Percentiles rank a stretch among this genome's conserved stretches.
These are phyloP conservation scores for Didymella segeticola DNA, from an alignment of 2,329 filamentous ascomycete genomes.

Conservation along the genomic window DNA sequence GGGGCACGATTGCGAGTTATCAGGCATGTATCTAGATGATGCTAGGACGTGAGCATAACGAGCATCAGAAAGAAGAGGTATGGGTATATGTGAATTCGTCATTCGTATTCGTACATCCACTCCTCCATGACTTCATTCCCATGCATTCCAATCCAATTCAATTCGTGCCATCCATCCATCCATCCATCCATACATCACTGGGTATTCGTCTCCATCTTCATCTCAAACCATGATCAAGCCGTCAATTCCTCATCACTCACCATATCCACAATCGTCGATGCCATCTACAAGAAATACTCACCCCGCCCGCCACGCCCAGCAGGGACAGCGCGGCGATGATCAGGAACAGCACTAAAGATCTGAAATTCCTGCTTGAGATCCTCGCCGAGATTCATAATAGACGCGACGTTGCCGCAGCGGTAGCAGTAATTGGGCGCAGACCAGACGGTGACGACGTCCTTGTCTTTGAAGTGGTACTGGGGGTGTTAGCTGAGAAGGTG, in stretches of 20 bases:
- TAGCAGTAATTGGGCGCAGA: conserved; percentile 76
- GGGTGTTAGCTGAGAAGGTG: not conserved
- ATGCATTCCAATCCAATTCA: no score
- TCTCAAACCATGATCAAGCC: no score
- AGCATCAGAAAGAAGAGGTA: no score
- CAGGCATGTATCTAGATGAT: conserved; percentile 44
- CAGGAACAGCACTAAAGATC: conserved; percentile 88
- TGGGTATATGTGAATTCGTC: no score
- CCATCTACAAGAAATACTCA: conserved; percentile 58
- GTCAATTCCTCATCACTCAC: no score
- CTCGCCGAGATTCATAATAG: conserved; percentile 90
- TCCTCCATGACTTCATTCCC: no score
- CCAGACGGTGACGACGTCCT: conserved; percentile 97
- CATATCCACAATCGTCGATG: conserved; percentile 7
- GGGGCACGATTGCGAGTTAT: conserved; percentile 67
- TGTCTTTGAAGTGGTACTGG: conserved; percentile 90
- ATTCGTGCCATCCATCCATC: no score
- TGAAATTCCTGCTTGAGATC: conserved; percentile 92
- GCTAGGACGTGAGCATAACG: no score
- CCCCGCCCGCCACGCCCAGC: conserved; percentile 62
- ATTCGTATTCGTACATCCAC: no score
- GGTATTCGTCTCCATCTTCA: not conserved
- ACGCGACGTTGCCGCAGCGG: conserved; percentile 70
- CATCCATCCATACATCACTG: not conserved
- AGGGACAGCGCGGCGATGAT: conserved; percentile 81